Evolutionary conservation across 116 monocot genomes (phyloP), one percentile per base, ranked within the genome.

Genomic region (Dioscorea cayenensis): DNA sequence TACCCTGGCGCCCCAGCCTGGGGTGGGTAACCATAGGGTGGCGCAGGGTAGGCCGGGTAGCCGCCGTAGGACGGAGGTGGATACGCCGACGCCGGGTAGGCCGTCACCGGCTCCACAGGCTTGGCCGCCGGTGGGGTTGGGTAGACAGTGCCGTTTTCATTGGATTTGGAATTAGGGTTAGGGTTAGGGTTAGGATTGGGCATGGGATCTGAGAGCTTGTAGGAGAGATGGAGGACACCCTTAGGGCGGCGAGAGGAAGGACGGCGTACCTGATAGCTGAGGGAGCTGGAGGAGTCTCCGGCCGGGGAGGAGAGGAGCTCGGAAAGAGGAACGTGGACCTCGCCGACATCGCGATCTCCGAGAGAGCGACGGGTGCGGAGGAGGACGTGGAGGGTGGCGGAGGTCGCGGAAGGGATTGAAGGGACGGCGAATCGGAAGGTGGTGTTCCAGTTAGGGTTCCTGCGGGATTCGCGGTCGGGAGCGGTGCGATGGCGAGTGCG

Each of bases 291-390:
- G 43, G 64, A 43, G 43, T 43, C 58, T 7, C 38, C 65, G 29
- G 50, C 67, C 49, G 28, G 49, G 21, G 29, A 71, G 49, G 73
- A 60, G 10, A 87, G 55, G 52, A 99, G 79, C 68, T 94, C 94
- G 23, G 68, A 66, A 22, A 97, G 32, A 2, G 91, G 89, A 65
- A 91, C 62, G 70, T 78, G 70, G 29, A 85, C 88, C 76, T 94
- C 89, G 61, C 99, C 94, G 66, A 99, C 66, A 70, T 91, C 90
- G n/a, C 89, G 86, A 72, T 94, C 91, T n/a, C 94, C 91, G 28
- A 94, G 72, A 35, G 77, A 63, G 36, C 85, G 79, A 60, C 88
- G 80, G 36, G 79, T 21, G 21, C 90, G 82, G 72, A 94, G 75
- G 22, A 81, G 64, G 35, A 94, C 49, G 55, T 85, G 81, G 18